Evolutionary conservation across 2,329 filamentous ascomycete genomes (phyloP).

Genomic region (Penicillium occitanis): DNA sequence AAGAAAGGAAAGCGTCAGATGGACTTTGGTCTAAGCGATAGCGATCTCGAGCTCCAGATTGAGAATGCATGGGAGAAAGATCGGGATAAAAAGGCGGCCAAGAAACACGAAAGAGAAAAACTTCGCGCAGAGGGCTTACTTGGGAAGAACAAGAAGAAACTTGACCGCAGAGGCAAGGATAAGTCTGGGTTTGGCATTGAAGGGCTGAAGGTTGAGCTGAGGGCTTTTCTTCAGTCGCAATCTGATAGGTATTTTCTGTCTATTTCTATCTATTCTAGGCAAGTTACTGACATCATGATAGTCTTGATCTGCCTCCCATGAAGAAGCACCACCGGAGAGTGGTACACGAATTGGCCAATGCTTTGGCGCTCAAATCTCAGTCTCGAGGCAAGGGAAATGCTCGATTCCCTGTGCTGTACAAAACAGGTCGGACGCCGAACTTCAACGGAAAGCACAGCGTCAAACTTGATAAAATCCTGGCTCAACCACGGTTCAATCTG

Average conservation of each 20-base stretch:
- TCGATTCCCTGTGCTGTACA: conserved; percentile 74
- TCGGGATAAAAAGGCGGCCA: conserved; percentile 67
- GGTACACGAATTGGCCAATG: conserved; percentile 75
- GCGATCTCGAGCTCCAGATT: conserved; percentile 63
- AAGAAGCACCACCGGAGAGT: conserved; percentile 72
- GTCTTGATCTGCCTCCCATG: conserved; percentile 79
- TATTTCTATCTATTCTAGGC: not conserved
- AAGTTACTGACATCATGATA: conserved; percentile 35
- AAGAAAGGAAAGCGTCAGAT: conserved; percentile 61
- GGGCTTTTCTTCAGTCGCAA: conserved; percentile 64
- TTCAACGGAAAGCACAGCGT: conserved; percentile 59
- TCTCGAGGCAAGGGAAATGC: conserved; percentile 72
- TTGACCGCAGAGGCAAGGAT: conserved; percentile 68
- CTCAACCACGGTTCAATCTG: conserved; percentile 34
- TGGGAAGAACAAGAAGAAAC: conserved; percentile 55
- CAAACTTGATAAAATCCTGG: conserved; percentile 43
- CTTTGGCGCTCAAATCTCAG: conserved; percentile 77
- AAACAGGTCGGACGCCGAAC: conserved; percentile 64
- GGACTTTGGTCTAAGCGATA: conserved; percentile 61
- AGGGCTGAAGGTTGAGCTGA: conserved; percentile 71
- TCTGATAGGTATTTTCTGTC: conserved; percentile 59
- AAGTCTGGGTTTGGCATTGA: conserved; percentile 70
- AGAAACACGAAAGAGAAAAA: conserved; percentile 69
- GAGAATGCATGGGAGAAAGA: conserved; percentile 65
- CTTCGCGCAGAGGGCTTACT: conserved; percentile 66